Base-by-base conservation (phyloP, 2,329 filamentous ascomycete species). In the Stagonosporopsis chrysanthemi region DNA sequence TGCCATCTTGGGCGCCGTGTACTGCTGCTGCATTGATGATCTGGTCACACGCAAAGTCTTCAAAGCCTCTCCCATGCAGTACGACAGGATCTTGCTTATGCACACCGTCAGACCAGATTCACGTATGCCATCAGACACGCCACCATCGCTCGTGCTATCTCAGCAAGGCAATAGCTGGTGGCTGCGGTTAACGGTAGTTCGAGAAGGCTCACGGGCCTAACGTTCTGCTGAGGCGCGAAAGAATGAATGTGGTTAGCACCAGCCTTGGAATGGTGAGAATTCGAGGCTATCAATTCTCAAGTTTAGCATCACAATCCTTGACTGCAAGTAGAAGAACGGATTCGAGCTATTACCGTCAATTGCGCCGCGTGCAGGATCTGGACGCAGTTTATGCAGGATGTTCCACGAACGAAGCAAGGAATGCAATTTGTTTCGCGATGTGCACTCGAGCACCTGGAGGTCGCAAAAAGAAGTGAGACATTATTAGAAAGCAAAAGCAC, bases 321-420 rank as follows among this genome's bases (percentile, higher is more conserved):
- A 43, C 6, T 40, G 39, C 15, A 38, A 52, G 39, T 22, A 17
- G 33, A 12, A 49, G 26, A 36, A 36, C 38, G 23, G 39, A 36
- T 33, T 35, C 48, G 44, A 43, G n/a, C 26, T 44, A 31, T 40
- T 44, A 26, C 48, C 43, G 44, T 44, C 39, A 35, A 31, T 22
- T 47, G 54, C 39, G 54, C 38, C 44, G 43, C 36, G 38, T 42
- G 42, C 39, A 29, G 17, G 19, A 52, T 43, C 22, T 23, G 31
- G 26, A 39, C 31, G n/a, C 38, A 24, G 36, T 44, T 52, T 29
- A 52, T 52, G 49, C 54, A 57, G 43, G 42, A 57, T 24, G 49
- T 57, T 22, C 38, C 54, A 57, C 54, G 43, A 57, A 48, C 9
- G 31, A 52, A 26, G 47, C 48, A 57, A 57, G 54, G 54, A 52